Conservation (phyloP, 1,284 basidiomycete genomes). For the Sporisorium exsertum region DNA sequence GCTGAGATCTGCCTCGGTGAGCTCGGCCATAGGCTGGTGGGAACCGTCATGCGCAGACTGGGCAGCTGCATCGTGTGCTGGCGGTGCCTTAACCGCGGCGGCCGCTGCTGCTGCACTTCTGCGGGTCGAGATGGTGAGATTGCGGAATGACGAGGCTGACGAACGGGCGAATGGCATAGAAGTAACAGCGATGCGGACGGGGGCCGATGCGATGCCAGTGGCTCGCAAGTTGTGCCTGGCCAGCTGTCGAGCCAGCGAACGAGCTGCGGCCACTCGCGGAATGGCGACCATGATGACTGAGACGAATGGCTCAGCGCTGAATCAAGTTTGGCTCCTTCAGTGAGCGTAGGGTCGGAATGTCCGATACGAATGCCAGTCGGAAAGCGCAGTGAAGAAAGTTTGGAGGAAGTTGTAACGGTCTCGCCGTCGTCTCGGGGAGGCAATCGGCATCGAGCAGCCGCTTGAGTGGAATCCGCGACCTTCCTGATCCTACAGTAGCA, state of each 20-base stretch:
- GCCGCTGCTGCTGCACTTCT: constrained; percentile 33
- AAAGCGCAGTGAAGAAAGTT: background rate
- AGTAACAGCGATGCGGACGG: constrained; percentile 27
- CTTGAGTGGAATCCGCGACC: background rate
- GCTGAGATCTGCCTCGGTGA: constrained; percentile 61
- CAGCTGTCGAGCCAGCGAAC: constrained; percentile 45
- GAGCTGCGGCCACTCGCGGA: constrained; percentile 41
- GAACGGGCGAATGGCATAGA: constrained; percentile 22
- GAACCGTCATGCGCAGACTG: constrained; percentile 30
- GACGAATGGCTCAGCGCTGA: background rate
- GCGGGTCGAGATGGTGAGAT: constrained; percentile 28
- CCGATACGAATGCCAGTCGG: background rate
- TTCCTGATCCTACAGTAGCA: background rate
- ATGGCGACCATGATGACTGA: constrained; percentile 33
- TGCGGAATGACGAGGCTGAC: constrained; percentile 28
- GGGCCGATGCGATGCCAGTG: constrained; percentile 7
- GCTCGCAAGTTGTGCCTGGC: constrained; percentile 32
- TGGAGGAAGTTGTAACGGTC: background rate
- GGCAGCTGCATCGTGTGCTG: constrained; percentile 40
- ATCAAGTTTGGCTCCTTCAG: background rate
- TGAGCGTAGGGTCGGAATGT: background rate
- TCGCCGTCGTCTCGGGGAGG: background rate
- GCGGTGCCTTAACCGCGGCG: constrained; percentile 25
- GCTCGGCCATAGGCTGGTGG: constrained; percentile 34
- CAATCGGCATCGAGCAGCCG: background rate